Percentiles rank a stretch among this genome's conserved stretches.
These are phyloP conservation scores for Leccinum boreale DNA, from an alignment of 768 basidiomycete genomes.

Conservation along the genomic window DNA sequence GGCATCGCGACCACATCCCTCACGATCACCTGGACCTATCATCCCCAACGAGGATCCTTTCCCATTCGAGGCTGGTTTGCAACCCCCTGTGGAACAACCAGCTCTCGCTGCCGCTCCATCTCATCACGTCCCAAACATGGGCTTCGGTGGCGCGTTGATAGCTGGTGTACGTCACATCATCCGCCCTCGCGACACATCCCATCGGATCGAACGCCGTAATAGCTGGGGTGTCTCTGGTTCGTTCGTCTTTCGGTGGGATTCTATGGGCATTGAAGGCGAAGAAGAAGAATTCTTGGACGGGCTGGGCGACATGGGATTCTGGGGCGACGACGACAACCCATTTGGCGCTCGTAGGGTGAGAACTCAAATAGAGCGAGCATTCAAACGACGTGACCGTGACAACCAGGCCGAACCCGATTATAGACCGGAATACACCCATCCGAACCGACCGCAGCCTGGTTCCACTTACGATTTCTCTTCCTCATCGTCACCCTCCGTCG, in stretches of 20 bases:
- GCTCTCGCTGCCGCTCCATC: conserved; percentile 45
- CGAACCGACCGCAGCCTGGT: conserved; percentile 50
- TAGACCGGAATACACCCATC: conserved; percentile 62
- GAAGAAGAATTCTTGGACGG: conserved; percentile 16
- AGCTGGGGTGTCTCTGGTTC: conserved; percentile 25
- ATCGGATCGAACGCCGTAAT: conserved; percentile 14
- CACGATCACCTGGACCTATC: conserved; percentile 40
- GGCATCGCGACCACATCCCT: conserved; percentile 35
- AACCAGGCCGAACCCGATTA: conserved; percentile 42
- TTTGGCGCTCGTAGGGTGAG: conserved; percentile 15
- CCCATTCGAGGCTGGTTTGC: conserved; percentile 43
- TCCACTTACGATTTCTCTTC: conserved; percentile 67
- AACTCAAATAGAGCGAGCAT: conserved; percentile 20
- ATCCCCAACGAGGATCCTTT: conserved; percentile 51
- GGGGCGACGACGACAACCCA: conserved; percentile 12
- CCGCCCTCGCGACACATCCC: conserved; percentile 8
- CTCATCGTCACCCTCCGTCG: conserved; percentile 24
- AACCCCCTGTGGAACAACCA: conserved; percentile 21
- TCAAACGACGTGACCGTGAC: conserved; percentile 17
- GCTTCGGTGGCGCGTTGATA: conserved; percentile 62
- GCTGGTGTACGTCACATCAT: conserved; percentile 36
- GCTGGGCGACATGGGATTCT: conserved; percentile 16
- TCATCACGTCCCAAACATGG: conserved; percentile 57
- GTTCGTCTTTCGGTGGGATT: conserved; percentile 30
- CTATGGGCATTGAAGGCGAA: conserved; percentile 17